phyloP scores from a whole-genome alignment of 169 alveolate genomes.

The Cryptosporidium canis region DNA sequence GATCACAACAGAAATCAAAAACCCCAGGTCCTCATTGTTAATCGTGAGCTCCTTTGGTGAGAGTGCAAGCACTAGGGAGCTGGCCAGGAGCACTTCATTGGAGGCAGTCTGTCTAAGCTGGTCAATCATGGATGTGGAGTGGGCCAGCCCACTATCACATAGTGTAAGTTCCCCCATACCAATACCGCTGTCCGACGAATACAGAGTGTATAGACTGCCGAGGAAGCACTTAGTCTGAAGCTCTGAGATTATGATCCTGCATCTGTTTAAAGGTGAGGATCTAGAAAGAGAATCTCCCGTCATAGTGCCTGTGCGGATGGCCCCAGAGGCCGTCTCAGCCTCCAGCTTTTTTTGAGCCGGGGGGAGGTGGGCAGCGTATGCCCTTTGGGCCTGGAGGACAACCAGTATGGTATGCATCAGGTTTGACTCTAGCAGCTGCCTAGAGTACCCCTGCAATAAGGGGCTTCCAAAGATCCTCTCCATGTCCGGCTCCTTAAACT shows the following conservation, averaged over 20 bases:
- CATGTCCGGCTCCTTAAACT: constrained; percentile 27
- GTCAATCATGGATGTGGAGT: constrained; percentile 31
- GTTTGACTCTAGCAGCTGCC: constrained; percentile 44
- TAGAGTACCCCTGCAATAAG: constrained; percentile 28
- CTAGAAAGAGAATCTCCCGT: neutral
- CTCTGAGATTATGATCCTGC: constrained; percentile 18
- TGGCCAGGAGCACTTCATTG: constrained; percentile 46
- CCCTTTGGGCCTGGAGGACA: constrained; percentile 26
- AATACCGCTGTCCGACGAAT: constrained; percentile 21
- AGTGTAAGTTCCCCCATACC: neutral
- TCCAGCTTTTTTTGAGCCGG: neutral
- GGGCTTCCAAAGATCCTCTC: constrained; percentile 44
- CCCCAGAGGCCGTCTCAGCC: neutral
- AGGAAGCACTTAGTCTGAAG: constrained; percentile 55
- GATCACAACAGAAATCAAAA: constrained; percentile 19
- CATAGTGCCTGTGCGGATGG: neutral
- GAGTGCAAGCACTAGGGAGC: constrained; percentile 38
- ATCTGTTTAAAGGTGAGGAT: constrained; percentile 11
- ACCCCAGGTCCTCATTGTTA: constrained; percentile 54
- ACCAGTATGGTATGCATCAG: constrained; percentile 41
- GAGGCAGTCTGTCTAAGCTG: constrained; percentile 67
- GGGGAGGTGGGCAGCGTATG: neutral
- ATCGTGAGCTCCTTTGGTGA: constrained; percentile 46
- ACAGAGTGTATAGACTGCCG: constrained; percentile 56
- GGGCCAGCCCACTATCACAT: constrained; percentile 49